These are phyloP conservation scores for Stevia rebaudiana DNA, from an alignment of 140 eudicot genomes.

Conservation along the genomic window DNA sequence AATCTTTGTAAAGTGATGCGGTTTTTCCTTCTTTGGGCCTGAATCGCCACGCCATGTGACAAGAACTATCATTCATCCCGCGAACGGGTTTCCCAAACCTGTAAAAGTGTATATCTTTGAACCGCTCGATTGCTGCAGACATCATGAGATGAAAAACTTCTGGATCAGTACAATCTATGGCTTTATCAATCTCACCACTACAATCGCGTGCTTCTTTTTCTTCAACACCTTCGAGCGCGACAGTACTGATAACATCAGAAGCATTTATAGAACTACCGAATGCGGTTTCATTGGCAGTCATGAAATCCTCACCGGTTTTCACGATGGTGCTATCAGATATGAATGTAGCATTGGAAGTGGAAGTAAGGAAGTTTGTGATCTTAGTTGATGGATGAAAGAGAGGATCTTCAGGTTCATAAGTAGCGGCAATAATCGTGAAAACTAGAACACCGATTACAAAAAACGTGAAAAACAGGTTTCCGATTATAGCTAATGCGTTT, in stretches of 20 bases:
- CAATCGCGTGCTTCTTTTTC: constrained; percentile 34
- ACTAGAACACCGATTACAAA: constrained; percentile 69
- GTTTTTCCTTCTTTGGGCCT: constrained; percentile 80
- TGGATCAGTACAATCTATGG: constrained; percentile 70
- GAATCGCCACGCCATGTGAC: constrained; percentile 98
- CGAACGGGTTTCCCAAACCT: constrained; percentile 77
- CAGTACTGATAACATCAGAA: constrained; percentile 39
- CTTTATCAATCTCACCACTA: constrained; percentile 49
- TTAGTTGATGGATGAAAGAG: constrained; percentile 70
- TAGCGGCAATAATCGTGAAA: constrained; percentile 77
- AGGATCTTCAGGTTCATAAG: constrained; percentile 84
- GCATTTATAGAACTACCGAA: constrained; percentile 44
- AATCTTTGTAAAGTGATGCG: constrained; percentile 71
- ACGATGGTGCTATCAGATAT: constrained; percentile 59
- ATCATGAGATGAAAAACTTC: constrained; percentile 87
- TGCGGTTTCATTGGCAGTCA: constrained; percentile 52
- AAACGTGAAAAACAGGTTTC: constrained; percentile 62
- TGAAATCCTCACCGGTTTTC: constrained; percentile 80
- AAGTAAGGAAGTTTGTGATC: constrained; percentile 66
- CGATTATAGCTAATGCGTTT: constrained; percentile 61
- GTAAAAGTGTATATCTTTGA: constrained; percentile 73
- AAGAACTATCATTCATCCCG: constrained; percentile 54
- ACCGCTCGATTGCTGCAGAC: constrained; percentile 68
- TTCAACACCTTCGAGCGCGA: not conserved
- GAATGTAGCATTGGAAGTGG: constrained; percentile 69